These are phyloP conservation scores for Fusarium miscanthi DNA, from an alignment of 2,329 filamentous ascomycete genomes.

Conservation along the genomic window DNA sequence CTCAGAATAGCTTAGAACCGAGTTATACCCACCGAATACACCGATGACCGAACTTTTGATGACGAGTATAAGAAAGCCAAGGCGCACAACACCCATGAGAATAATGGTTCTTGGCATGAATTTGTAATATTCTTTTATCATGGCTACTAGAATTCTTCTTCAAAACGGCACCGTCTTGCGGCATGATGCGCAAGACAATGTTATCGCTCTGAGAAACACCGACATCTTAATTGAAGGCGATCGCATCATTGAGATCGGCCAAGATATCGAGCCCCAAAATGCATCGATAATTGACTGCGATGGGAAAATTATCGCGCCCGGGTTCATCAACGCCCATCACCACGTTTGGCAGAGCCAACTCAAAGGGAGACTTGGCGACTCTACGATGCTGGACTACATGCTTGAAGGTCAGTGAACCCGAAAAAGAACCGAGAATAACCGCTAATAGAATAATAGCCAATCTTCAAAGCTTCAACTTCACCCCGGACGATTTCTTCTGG, in stretches of 20 bases:
- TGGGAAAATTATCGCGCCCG: background rate
- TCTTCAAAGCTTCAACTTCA: slow-evolving; percentile 12
- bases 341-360: slow-evolving; percentile 18
- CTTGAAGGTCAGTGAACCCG: background rate
- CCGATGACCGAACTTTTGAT: background rate
- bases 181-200: background rate
- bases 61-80: background rate
- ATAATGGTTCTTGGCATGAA: background rate
- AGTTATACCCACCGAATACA: background rate
- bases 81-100: rapidly evolving
- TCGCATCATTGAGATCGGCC: background rate
- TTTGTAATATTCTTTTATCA: rapidly evolving
- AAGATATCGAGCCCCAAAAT: rapidly evolving
- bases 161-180: background rate
- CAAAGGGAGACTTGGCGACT: slow-evolving; percentile 4
- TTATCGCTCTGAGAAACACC: background rate
- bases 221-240: background rate
- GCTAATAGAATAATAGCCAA: background rate
- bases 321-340: slow-evolving; percentile 1
- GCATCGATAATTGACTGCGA: background rate
- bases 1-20: background rate
- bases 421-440: rapidly evolving
- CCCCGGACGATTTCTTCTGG: background rate
- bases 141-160: background rate
- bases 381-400: slow-evolving; percentile 17